These are phyloP conservation scores for Termitomyces sp. DNA, from an alignment of 768 basidiomycete genomes.

Conservation along the genomic window DNA sequence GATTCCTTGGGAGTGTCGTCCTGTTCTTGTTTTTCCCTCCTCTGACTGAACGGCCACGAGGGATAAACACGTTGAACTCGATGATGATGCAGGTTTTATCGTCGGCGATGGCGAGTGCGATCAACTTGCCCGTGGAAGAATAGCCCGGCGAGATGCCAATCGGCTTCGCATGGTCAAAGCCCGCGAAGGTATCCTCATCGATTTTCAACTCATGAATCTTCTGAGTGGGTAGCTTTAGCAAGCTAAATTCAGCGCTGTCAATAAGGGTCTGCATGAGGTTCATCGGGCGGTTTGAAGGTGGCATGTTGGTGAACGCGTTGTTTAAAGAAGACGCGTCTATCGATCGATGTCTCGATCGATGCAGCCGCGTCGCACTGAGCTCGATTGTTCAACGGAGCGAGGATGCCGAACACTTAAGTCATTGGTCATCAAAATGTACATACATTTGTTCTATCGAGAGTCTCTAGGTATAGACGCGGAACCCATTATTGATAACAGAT, in stretches of 20 bases:
- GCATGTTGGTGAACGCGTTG: constrained; percentile 6
- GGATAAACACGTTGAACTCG: constrained; percentile 23
- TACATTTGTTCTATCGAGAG: neutral
- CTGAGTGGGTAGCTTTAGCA: constrained; percentile 18
- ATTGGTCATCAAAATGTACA: neutral
- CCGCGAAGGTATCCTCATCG: constrained; percentile 16
- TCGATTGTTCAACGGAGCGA: neutral
- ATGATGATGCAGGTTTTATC: constrained; percentile 29
- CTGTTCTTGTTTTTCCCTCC: constrained; percentile 12
- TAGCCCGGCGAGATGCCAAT: constrained; percentile 52
- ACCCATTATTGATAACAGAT: constrained; percentile 6
- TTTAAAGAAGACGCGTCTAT: neutral
- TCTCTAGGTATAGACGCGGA: constrained; percentile 4
- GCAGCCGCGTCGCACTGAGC: neutral
- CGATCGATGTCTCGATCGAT: neutral
- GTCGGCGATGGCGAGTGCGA: constrained; percentile 42
- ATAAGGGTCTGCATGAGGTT: constrained; percentile 25
- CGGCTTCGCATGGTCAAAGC: constrained; percentile 30
- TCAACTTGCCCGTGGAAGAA: constrained; percentile 32
- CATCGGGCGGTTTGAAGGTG: constrained; percentile 9
- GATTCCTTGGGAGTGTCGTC: constrained; percentile 8
- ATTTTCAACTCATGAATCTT: constrained; percentile 23
- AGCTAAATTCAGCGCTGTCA: constrained; percentile 21
- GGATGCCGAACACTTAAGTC: neutral
- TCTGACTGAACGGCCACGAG: constrained; percentile 9